phyloP scores from a whole-genome alignment of 2,329 filamentous ascomycete species.

The Aspergillus sp. region DNA sequence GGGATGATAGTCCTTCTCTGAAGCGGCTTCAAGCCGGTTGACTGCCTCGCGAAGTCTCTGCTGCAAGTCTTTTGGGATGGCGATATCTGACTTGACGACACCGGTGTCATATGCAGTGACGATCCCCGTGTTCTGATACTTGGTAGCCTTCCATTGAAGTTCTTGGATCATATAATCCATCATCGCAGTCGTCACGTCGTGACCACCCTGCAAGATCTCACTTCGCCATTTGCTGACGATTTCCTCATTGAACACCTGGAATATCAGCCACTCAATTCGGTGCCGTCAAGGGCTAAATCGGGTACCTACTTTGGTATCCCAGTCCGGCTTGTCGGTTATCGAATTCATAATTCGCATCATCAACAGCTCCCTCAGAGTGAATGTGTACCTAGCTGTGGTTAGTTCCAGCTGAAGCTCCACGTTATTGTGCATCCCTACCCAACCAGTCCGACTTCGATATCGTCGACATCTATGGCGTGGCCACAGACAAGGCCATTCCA shows the following conservation, averaged over 20 bases:
- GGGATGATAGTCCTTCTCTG: constrained; percentile 58
- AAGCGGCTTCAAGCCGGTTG: constrained; percentile 48
- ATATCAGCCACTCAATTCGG: neutral
- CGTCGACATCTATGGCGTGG: no score
- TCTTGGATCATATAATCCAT: neutral
- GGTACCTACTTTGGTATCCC: neutral
- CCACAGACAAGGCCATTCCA: no score
- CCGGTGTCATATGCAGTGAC: constrained; percentile 38
- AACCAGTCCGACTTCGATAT: no score
- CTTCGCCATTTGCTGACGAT: constrained; percentile 1
- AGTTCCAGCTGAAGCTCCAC: no score
- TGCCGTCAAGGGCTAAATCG: neutral
- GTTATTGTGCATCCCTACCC: no score
- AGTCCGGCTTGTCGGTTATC: neutral
- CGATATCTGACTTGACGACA: constrained; percentile 56
- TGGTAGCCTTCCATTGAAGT: neutral
- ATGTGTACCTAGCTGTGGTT: neutral
- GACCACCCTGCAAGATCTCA: neutral
- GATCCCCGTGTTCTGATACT: neutral
- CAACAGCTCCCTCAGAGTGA: neutral
- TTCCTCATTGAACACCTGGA: neutral
- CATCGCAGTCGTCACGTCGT: neutral
- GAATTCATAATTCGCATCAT: neutral
- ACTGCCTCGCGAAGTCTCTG: constrained; percentile 49
- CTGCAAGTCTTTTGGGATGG: constrained; percentile 43